Evolutionary conservation across 1,284 basidiomycete species (phyloP), one percentile per base, ranked within the genome.

Genomic region (Baeospora myosura): DNA sequence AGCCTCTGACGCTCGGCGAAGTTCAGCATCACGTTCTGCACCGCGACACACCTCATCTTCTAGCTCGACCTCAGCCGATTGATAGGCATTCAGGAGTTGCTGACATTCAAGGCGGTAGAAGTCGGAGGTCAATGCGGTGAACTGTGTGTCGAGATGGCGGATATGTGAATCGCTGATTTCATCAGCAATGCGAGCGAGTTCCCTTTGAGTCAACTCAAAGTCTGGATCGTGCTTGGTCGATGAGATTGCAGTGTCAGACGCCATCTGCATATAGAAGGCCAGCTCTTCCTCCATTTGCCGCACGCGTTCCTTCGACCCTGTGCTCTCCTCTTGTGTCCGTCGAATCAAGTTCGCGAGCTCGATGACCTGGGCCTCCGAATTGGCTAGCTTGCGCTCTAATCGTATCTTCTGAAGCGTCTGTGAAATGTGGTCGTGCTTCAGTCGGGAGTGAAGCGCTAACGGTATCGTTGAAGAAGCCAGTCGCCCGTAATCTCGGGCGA

Each of bases 291-390:
- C 59, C 2, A 59, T 59, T 17, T 76, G 71, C 8, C 49, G 54
- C 10, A 84, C 54, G 22, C 66, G 62, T 4, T 55, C 50, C 0
- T 50, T 41, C 17, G 84, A 61, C n/a, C 73, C 51, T 5, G 44
- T 45, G 44, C 73, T 81, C 39, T 76, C 66, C 10, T 78, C 73
- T 31, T 72, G 71, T 17, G 63, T 63, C 23, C 76, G 71, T 22
- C 79, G 76, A 50, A 83, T 67, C 23, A 87, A 66, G 44, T 72
- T 60, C 1, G 75, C 77, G 8, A 88, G 63, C 49, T 85, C 81
- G 10, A 65, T 56, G 10, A 83, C 79, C 54, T 87, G 81, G 11
- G 61, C 73, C 43, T 85, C 79, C 6, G 80, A 66, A 51, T 82
- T 82, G 24, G 72, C 76, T 4, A 83, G 62, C 53, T 80, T 83